Evolutionary conservation across 164 flowering plant genomes (phyloP).

Genomic region (Hamamelis virginiana): DNA sequence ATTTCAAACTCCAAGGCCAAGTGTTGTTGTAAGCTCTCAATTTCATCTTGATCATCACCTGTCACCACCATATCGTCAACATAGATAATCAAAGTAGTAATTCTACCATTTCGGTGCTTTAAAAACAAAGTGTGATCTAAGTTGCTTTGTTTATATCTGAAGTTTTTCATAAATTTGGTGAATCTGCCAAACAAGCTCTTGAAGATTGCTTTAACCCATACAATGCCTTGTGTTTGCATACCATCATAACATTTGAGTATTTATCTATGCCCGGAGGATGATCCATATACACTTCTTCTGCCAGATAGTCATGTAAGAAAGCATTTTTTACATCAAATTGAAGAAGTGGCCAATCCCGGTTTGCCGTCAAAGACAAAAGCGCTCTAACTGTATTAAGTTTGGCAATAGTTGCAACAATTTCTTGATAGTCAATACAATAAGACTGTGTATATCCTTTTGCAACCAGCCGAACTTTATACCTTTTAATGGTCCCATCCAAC

Average conservation of each 20-base stretch:
- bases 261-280: too few relatives aligned
- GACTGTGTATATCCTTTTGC: too few relatives aligned
- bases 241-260: neutral
- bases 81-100: too few relatives aligned
- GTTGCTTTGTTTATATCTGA: neutral
- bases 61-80: too few relatives aligned
- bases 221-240: neutral
- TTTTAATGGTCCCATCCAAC: neutral
- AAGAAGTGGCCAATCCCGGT: neutral
- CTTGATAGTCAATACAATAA: neutral
- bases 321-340: neutral
- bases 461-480: neutral
- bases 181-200: neutral
- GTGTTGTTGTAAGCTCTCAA: neutral
- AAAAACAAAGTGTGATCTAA: too few relatives aligned
- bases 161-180: neutral
- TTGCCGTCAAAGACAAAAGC: neutral
- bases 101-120: too few relatives aligned
- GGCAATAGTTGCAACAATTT: too few relatives aligned
- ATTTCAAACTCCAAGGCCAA: too few relatives aligned
- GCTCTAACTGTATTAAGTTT: neutral
- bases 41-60: neutral
- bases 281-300: too few relatives aligned
- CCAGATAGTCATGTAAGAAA: too few relatives aligned
- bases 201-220: too few relatives aligned